Evolutionary conservation across 2,329 filamentous ascomycete genomes (phyloP).

Genomic region (Pseudovirgaria hyperparasitica): DNA sequence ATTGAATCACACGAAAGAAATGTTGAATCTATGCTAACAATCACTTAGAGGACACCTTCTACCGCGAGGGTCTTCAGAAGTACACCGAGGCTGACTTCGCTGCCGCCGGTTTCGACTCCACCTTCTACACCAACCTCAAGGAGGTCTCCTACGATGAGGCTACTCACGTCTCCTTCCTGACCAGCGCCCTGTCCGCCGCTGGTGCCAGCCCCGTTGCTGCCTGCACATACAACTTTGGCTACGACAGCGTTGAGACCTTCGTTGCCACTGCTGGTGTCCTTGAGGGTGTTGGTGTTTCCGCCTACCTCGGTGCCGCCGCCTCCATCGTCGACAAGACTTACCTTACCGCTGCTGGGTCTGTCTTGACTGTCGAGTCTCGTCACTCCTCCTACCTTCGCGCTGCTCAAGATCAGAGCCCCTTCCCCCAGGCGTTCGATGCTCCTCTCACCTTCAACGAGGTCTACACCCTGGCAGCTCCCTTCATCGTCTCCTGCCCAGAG

Average conservation of each 20-base stretch:
- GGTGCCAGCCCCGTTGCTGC: constrained; percentile 38
- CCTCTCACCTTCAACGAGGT: constrained; percentile 47
- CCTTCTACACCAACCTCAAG: constrained; percentile 46
- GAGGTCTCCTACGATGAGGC: constrained; percentile 45
- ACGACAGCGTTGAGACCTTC: constrained; percentile 36
- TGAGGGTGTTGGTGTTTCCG: constrained; percentile 44
- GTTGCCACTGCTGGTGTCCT: constrained; percentile 40
- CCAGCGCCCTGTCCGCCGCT: constrained; percentile 28
- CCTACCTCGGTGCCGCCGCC: constrained; percentile 50
- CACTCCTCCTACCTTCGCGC: constrained; percentile 50
- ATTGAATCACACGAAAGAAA: background rate
- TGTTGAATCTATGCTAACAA: constrained; percentile 31
- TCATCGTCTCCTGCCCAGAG: constrained; percentile 46
- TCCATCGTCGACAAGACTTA: constrained; percentile 45
- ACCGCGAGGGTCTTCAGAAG: constrained; percentile 45
- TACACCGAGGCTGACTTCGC: constrained; percentile 42
- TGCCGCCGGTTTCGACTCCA: constrained; percentile 34
- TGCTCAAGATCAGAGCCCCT: constrained; percentile 36
- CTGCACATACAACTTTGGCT: constrained; percentile 45
- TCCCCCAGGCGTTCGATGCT: constrained; percentile 47
- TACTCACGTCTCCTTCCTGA: constrained; percentile 45
- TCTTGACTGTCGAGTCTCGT: constrained; percentile 52
- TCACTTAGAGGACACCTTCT: constrained; percentile 47
- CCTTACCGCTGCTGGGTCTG: constrained; percentile 47
- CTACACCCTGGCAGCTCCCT: constrained; percentile 50